These are phyloP conservation scores for Cenococcum geophilum DNA, from an alignment of 495 filamentous ascomycete species.

Conservation along the genomic window DNA sequence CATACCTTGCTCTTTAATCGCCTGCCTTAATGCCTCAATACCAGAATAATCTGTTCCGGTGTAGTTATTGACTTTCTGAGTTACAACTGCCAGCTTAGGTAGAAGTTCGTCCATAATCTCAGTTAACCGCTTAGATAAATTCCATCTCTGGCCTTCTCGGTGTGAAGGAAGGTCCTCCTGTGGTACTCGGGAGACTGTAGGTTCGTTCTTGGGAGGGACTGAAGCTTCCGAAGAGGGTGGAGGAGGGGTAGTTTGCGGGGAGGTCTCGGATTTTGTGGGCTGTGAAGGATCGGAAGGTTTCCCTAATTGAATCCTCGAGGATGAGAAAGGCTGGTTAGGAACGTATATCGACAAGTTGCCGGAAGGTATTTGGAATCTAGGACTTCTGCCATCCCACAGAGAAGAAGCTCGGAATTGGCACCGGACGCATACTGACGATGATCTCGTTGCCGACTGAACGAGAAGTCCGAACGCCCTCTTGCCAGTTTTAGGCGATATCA, in stretches of 20 bases:
- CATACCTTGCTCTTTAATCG: slow-evolving; percentile 64
- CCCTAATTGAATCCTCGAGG: not conserved
- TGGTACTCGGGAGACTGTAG: slow-evolving; percentile 18
- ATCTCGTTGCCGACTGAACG: not conserved
- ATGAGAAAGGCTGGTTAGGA: not conserved
- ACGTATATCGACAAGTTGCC: not conserved
- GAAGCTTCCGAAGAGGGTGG: slow-evolving; percentile 1
- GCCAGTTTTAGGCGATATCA: slow-evolving; percentile 3
- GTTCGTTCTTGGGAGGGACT: slow-evolving; percentile 9
- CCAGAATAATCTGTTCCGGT: slow-evolving; percentile 79
- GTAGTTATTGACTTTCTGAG: slow-evolving; percentile 82
- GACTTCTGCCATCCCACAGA: not conserved
- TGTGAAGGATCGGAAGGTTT: not conserved
- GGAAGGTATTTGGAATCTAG: not conserved
- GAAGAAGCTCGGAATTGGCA: slow-evolving; percentile 24
- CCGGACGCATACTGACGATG: slow-evolving; percentile 27
- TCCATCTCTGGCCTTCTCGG: slow-evolving; percentile 63
- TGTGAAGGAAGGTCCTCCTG: slow-evolving; percentile 65
- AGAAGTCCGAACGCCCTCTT: not conserved
- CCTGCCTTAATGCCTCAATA: slow-evolving; percentile 76
- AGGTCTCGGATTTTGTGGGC: not conserved
- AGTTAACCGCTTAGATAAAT: slow-evolving; percentile 66
- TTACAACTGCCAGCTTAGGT: slow-evolving; percentile 73
- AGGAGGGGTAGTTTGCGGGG: not conserved
- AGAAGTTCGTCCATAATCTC: slow-evolving; percentile 83